These are phyloP conservation scores for Penicillium paradoxum DNA, from an alignment of 495 filamentous ascomycete species.

Conservation along the genomic window DNA sequence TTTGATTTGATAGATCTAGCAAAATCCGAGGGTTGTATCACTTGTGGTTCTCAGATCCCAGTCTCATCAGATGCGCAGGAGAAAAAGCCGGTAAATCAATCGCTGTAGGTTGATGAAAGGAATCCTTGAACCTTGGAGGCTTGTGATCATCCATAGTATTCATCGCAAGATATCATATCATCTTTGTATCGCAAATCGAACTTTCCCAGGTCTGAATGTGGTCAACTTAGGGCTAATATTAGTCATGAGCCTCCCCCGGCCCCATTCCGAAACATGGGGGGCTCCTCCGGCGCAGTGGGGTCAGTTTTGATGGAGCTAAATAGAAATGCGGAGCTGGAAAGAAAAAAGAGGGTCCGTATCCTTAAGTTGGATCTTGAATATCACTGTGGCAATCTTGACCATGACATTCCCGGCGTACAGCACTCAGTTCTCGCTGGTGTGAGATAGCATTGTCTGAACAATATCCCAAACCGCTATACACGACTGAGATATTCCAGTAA, in stretches of 20 bases:
- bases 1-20: too few species aligned
- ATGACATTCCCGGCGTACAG: constrained; percentile 25
- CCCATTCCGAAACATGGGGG: constrained; percentile 8
- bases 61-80: too few species aligned
- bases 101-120: too few species aligned
- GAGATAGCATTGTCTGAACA: constrained; percentile 63
- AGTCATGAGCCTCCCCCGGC: background rate
- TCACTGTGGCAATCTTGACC: background rate
- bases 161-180: too few species aligned
- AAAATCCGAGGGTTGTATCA: too few species aligned
- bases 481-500: constrained; percentile 25
- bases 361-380: background rate
- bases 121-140: too few species aligned
- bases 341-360: background rate
- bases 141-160: too few species aligned
- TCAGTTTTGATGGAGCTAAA: background rate
- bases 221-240: constrained; percentile 3
- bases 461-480: constrained; percentile 40
- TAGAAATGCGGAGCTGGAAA: background rate
- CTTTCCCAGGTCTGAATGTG: background rate
- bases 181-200: background rate
- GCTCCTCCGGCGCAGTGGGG: background rate
- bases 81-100: too few species aligned
- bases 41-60: too few species aligned
- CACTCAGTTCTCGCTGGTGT: constrained; percentile 52